phyloP scores from a whole-genome alignment of 2,329 filamentous ascomycete species.

The Penicillium sclerotigenum region DNA sequence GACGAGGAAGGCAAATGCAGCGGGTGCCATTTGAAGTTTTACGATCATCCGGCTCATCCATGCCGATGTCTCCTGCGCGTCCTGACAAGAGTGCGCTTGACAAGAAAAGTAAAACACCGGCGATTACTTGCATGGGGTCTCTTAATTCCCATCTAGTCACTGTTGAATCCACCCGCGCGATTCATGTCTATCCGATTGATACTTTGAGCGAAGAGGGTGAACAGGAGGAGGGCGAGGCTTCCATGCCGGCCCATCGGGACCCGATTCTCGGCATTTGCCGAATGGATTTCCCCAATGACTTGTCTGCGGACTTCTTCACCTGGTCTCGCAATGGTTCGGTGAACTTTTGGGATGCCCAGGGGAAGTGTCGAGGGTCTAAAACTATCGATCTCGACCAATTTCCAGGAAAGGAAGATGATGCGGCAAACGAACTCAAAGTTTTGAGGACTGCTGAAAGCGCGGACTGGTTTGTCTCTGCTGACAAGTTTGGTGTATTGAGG shows the following conservation, averaged over 20 bases:
- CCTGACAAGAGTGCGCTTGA: slow-evolving; percentile 21
- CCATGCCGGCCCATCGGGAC: slow-evolving; percentile 56
- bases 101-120: slow-evolving; percentile 31
- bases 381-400: slow-evolving; percentile 67
- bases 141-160: slow-evolving; percentile 66
- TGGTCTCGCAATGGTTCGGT: slow-evolving; percentile 82
- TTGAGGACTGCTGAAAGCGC: slow-evolving; percentile 60
- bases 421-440: slow-evolving; percentile 56
- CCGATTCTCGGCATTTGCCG: slow-evolving; percentile 68
- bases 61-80: slow-evolving; percentile 25
- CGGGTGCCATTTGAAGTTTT: slow-evolving; percentile 45
- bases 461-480: slow-evolving; percentile 72
- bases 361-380: slow-evolving; percentile 63
- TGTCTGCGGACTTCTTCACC: slow-evolving; percentile 74
- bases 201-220: slow-evolving; percentile 29
- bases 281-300: slow-evolving; percentile 58
- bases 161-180: slow-evolving; percentile 70
- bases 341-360: slow-evolving; percentile 76
- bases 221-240: slow-evolving; percentile 28
- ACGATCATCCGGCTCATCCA: slow-evolving; percentile 28
- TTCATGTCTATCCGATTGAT: slow-evolving; percentile 59
- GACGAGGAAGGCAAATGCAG: slow-evolving; percentile 58
- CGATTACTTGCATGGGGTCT: slow-evolving; percentile 66
- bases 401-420: slow-evolving; percentile 42
- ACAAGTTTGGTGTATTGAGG: slow-evolving; percentile 77